Base-by-base conservation (phyloP, 345 rosid genomes). In the Clausena lansium region DNA sequence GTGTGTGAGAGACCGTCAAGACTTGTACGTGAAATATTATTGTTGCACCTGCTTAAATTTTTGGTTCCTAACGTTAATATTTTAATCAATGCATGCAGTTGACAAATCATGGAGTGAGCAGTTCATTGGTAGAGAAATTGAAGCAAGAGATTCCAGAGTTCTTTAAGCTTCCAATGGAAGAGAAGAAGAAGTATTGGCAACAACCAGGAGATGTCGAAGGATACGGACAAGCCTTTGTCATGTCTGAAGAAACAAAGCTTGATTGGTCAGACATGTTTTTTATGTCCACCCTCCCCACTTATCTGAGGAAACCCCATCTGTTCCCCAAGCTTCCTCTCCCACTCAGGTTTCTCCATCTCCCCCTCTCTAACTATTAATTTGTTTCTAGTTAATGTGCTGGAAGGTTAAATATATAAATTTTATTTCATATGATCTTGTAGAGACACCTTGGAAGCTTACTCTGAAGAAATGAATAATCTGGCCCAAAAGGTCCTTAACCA, bases 141-240 rank as follows among this genome's bases (percentile, higher is more conserved):
- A 83, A 80, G 79, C 54, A 2, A 14, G 81, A 80, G 33, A 77
- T 83, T 9, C 55, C 77, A 38, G 70, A 80, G 15, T 80, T 83
- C 28, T 83, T 83, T 64, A 64, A 74, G 22, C 22, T 52, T 52
- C 57, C 83, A 35, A 64, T 69, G 81, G 86, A 83, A 67, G 77
- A 77, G 69, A 83, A 83, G 78, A 69, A 80, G 33, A 74, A 50
- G 5, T 77, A 60, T 15, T 41, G 55, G 78, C 86, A 80, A 57
- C 63, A 59, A 32, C 70, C 63, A 20, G 86, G 79, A 73, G 86
- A 83, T 7, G 22, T 80, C 0, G 83, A 83, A 61, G 86, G 86
- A 3, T 83, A 74, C 39, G 86, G 83, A 1, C 86, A 83, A 61
- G 79, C 77, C 47, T 83, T 80, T 74, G 81, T 83, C 25, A 70